Evolutionary conservation across 345 rosid genomes (phyloP).

Genomic region (Lepidium didymum): DNA sequence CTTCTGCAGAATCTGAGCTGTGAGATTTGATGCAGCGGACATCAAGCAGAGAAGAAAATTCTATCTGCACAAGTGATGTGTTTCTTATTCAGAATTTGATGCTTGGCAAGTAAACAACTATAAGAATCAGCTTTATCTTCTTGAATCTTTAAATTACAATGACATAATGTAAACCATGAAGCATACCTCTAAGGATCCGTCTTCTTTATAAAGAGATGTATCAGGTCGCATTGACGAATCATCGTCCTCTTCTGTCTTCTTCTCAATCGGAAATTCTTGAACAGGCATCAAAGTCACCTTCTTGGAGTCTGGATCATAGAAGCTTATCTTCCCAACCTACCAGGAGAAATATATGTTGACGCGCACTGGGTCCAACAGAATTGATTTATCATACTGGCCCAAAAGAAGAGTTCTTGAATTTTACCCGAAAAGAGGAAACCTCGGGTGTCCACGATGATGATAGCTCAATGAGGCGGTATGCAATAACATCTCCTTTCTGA

Average conservation of each 20-base stretch:
- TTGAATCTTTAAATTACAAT: background rate
- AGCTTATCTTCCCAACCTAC: slow-evolving; percentile 79
- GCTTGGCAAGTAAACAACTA: background rate
- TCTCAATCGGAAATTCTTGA: slow-evolving; percentile 53
- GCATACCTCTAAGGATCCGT: slow-evolving; percentile 69
- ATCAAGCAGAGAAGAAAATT: slow-evolving; percentile 63
- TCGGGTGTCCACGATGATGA: slow-evolving; percentile 93
- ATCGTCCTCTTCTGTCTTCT: slow-evolving; percentile 38
- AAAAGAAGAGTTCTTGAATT: slow-evolving; percentile 3
- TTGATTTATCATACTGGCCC: background rate
- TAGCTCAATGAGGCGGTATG: slow-evolving; percentile 82
- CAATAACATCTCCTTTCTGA: slow-evolving; percentile 88
- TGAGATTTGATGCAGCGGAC: slow-evolving; percentile 46
- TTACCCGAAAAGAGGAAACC: slow-evolving; percentile 67
- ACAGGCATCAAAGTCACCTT: slow-evolving; percentile 49
- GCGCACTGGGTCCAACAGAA: background rate
- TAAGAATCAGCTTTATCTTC: slow-evolving; percentile 4
- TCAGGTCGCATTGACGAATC: slow-evolving; percentile 33
- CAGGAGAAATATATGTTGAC: slow-evolving; percentile 1
- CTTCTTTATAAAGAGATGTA: slow-evolving; percentile 53
- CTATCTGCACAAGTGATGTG: slow-evolving; percentile 45
- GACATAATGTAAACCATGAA: slow-evolving; percentile 1
- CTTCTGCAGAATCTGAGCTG: slow-evolving; percentile 24
- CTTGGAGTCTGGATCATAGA: slow-evolving; percentile 47
- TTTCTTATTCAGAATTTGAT: background rate